Percentiles rank a stretch among this genome's conserved stretches.
These are phyloP conservation scores for Heliosperma pusillum DNA, from an alignment of 148 eudicot genomes.

Conservation along the genomic window DNA sequence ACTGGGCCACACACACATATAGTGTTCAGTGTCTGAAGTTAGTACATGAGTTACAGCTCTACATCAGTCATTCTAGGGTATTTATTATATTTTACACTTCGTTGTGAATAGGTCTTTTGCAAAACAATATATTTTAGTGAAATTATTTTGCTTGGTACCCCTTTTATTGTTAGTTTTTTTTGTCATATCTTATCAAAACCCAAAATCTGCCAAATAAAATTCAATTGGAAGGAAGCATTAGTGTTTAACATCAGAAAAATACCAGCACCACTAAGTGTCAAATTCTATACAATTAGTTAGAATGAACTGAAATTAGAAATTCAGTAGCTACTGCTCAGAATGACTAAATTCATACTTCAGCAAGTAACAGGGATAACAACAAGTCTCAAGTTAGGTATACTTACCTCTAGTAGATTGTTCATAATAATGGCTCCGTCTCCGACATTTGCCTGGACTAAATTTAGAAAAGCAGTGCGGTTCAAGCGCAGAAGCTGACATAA, in stretches of 20 bases:
- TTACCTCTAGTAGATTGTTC: constrained; percentile 73
- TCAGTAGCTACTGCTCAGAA: not conserved
- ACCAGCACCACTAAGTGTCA: not conserved
- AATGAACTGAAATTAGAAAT: too few relatives aligned
- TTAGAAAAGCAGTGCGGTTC: constrained; percentile 58
- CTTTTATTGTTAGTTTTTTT: not conserved
- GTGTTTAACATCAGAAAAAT: not conserved
- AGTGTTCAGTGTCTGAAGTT: constrained; percentile 1
- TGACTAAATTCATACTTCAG: not conserved
- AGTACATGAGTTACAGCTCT: not conserved
- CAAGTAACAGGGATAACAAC: not conserved
- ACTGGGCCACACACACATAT: constrained; percentile 35
- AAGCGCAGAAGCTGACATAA: constrained; percentile 65
- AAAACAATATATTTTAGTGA: not conserved
- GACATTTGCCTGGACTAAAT: constrained; percentile 66
- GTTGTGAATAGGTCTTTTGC: not conserved
- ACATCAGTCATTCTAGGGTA: not conserved
- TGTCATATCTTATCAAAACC: not conserved
- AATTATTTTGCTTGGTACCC: too few relatives aligned
- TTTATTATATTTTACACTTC: not conserved
- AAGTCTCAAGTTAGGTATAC: constrained; percentile 2
- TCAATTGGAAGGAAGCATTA: not conserved
- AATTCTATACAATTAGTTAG: not conserved
- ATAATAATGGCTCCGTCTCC: constrained; percentile 81
- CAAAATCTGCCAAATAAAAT: not conserved